A percentile compares a stretch with the other conserved stretches of the same genome.
phyloP scores from a whole-genome alignment of 2,329 filamentous ascomycete species.

The Fusarium lyarnte region DNA sequence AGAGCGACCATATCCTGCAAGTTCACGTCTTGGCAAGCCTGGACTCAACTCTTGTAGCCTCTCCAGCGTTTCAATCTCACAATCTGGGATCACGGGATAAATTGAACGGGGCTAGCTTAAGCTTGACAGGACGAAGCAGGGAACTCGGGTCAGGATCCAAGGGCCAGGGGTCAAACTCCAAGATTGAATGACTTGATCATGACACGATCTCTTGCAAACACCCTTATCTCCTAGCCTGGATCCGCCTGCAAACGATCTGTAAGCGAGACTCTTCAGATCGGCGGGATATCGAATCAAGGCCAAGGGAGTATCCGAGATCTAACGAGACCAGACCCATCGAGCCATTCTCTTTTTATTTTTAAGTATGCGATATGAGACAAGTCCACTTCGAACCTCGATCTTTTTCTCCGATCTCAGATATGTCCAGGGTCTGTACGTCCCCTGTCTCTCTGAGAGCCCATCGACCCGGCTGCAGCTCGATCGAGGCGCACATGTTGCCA shows the following conservation, averaged over 20 bases:
- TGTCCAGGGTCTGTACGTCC: background rate
- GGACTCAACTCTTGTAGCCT: background rate
- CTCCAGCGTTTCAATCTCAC: background rate
- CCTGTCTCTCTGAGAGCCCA: conserved; percentile 1
- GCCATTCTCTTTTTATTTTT: background rate
- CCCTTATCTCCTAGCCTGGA: background rate
- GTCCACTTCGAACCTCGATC: conserved; percentile 1
- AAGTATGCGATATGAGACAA: conserved; percentile 5
- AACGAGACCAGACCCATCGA: background rate
- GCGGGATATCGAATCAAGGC: background rate
- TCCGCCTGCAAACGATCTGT: background rate
- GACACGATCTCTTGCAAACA: background rate
- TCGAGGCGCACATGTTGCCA: background rate
- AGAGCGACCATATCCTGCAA: background rate
- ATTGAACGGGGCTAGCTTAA: background rate
- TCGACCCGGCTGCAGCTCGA: background rate
- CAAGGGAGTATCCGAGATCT: background rate
- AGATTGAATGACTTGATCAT: background rate
- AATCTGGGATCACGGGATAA: background rate
- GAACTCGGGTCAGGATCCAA: background rate
- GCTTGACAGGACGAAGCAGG: background rate
- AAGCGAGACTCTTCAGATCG: background rate
- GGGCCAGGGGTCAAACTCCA: background rate
- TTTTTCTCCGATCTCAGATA: conserved; percentile 24
- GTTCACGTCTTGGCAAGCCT: conserved; percentile 15